Percentiles rank a stretch among this genome's conserved stretches.
Conservation (phyloP, 352 stramenopile genomes). For the Phytophthora colocasiae region DNA sequence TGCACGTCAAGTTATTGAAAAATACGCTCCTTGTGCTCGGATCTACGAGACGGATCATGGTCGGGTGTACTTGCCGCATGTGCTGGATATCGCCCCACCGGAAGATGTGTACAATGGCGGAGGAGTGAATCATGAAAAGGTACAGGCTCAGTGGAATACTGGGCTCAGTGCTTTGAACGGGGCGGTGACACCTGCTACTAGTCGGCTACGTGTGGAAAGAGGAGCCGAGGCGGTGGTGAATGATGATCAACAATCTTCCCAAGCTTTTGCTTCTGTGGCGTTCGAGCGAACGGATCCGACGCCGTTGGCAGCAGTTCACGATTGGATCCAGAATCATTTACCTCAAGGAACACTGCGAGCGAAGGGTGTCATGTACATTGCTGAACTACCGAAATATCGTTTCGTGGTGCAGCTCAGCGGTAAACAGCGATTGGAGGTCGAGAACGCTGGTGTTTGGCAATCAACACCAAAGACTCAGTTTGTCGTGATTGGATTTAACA, state of each 20-base stretch:
- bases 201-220: conserved; percentile 46
- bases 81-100: conserved; percentile 73
- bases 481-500: conserved; percentile 62
- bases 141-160: conserved; percentile 68
- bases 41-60: conserved; percentile 76
- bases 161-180: conserved; percentile 39
- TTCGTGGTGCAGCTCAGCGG: conserved; percentile 81
- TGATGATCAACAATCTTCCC: conserved; percentile 1
- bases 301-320: conserved; percentile 54
- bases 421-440: conserved; percentile 70
- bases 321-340: conserved; percentile 51
- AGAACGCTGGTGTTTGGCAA: conserved; percentile 65
- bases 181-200: conserved; percentile 20
- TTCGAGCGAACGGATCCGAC: conserved; percentile 54
- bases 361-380: conserved; percentile 75
- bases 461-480: conserved; percentile 75
- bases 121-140: conserved; percentile 70
- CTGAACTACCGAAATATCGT: conserved; percentile 59
- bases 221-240: neutral
- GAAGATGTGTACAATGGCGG: conserved; percentile 54
- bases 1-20: conserved; percentile 43
- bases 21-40: conserved; percentile 59
- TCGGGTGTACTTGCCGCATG: conserved; percentile 70
- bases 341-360: conserved; percentile 50
- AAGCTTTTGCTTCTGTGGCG: conserved; percentile 53